Conservation (phyloP, 2,329 filamentous ascomycete genomes). For the Ophiostoma triangulosporum region DNA sequence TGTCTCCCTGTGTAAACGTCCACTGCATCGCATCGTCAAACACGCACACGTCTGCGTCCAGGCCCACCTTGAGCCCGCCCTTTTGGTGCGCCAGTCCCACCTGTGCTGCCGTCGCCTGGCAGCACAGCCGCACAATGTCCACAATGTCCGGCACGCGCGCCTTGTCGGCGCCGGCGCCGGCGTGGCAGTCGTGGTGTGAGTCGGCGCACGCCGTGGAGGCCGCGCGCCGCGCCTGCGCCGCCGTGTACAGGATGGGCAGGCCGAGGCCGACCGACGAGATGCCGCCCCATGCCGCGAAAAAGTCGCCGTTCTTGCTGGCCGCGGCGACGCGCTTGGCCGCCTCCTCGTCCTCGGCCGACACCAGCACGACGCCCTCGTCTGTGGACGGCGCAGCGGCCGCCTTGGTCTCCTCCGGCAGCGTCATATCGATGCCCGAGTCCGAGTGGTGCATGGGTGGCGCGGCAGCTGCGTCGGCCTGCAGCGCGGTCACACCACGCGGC, state of each 20-base stretch:
- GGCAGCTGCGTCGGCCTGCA: slow-evolving; percentile 12
- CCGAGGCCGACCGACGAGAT: slow-evolving; percentile 90
- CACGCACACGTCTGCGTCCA: slow-evolving; percentile 83
- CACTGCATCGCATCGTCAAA: slow-evolving; percentile 80
- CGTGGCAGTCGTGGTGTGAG: not conserved
- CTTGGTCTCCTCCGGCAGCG: slow-evolving; percentile 17
- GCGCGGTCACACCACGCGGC: not conserved
- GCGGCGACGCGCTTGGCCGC: not conserved
- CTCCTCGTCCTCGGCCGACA: slow-evolving; percentile 18
- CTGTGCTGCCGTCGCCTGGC: slow-evolving; percentile 73
- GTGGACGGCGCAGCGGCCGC: not conserved
- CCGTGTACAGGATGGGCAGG: slow-evolving; percentile 78
- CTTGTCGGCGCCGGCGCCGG: slow-evolving; percentile 20
- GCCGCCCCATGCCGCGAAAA: slow-evolving; percentile 92
- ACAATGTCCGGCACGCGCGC: slow-evolving; percentile 40
- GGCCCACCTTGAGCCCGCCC: slow-evolving; percentile 65
- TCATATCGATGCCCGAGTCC: slow-evolving; percentile 41
- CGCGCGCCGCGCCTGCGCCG: slow-evolving; percentile 47
- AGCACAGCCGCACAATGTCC: slow-evolving; percentile 77
- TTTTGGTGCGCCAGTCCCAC: slow-evolving; percentile 73
- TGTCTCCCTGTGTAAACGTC: slow-evolving; percentile 58
- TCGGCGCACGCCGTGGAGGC: slow-evolving; percentile 16
- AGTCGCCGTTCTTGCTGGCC: slow-evolving; percentile 49
- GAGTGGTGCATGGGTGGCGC: slow-evolving; percentile 28
- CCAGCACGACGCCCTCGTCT: slow-evolving; percentile 13